A percentile compares a stretch with the other conserved stretches of the same genome.
Evolutionary conservation across 1,284 basidiomycete species (phyloP).

Genomic region (Fomitopsis pinicola): DNA sequence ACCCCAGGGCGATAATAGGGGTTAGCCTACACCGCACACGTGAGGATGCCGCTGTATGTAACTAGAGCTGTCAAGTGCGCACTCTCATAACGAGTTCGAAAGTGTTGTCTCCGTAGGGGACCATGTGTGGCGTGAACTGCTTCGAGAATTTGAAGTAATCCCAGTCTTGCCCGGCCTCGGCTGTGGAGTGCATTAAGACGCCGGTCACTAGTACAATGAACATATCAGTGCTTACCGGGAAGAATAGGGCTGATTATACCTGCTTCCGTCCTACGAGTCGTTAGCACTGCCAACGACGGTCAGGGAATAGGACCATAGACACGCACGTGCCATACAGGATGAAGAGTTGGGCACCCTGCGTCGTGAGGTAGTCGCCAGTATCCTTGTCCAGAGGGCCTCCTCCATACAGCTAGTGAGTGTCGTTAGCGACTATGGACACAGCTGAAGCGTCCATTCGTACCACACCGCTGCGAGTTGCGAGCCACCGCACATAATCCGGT

Average conservation of each 20-base stretch:
- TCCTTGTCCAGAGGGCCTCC: conserved; percentile 17
- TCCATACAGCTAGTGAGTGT: conserved; percentile 10
- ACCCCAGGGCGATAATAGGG: conserved; percentile 15
- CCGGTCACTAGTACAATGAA: neutral
- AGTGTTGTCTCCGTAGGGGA: conserved; percentile 9
- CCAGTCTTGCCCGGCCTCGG: conserved; percentile 10
- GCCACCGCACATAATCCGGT: conserved; percentile 6
- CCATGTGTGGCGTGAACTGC: conserved; percentile 5
- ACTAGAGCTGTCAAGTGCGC: neutral
- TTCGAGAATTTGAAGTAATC: conserved; percentile 13
- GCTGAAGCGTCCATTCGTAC: neutral
- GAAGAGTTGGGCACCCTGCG: conserved; percentile 11
- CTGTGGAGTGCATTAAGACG: neutral
- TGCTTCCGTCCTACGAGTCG: neutral
- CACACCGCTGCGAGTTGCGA: conserved; percentile 1
- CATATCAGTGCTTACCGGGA: neutral
- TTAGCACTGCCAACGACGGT: neutral
- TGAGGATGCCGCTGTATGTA: neutral
- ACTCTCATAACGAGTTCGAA: conserved; percentile 12
- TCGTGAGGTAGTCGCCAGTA: conserved; percentile 13
- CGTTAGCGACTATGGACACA: neutral
- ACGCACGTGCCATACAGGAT: conserved; percentile 15
- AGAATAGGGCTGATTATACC: conserved; percentile 4
- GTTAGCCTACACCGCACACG: neutral
- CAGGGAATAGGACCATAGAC: neutral